These are phyloP conservation scores for Chaetomiaceae sp. DNA, from an alignment of 2,329 filamentous ascomycete species.

Conservation along the genomic window DNA sequence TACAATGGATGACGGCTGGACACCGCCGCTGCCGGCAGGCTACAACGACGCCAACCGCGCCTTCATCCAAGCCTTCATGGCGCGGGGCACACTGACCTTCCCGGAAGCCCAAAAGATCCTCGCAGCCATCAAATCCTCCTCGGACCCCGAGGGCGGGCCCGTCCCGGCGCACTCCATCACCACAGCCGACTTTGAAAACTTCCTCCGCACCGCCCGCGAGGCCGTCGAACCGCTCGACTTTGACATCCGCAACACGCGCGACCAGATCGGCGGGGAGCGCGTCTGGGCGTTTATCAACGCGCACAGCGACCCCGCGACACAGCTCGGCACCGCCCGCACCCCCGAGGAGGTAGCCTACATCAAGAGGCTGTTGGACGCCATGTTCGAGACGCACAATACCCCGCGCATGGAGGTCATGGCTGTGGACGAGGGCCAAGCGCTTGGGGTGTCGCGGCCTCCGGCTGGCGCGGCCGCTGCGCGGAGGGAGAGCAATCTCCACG, in stretches of 20 bases:
- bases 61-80: slow-evolving; percentile 84
- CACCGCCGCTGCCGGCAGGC: slow-evolving; percentile 32
- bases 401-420: slow-evolving; percentile 77
- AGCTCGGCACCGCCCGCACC: slow-evolving; percentile 75
- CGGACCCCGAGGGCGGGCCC: too few relatives aligned
- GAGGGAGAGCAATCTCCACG: slow-evolving; percentile 27
- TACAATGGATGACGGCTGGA: slow-evolving; percentile 30
- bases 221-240: slow-evolving; percentile 77
- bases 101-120: slow-evolving; percentile 69
- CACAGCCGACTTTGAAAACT: slow-evolving; percentile 61
- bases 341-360: slow-evolving; percentile 87
- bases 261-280: slow-evolving; percentile 62
- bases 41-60: slow-evolving; percentile 70
- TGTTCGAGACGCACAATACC: slow-evolving; percentile 88
- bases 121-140: slow-evolving; percentile 67
- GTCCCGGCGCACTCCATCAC: slow-evolving; percentile 69
- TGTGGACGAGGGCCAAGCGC: slow-evolving; percentile 72
- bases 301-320: slow-evolving; percentile 76
- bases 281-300: slow-evolving; percentile 85
- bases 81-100: slow-evolving; percentile 71
- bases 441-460: slow-evolving; percentile 62
- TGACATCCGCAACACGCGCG: slow-evolving; percentile 71
- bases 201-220: slow-evolving; percentile 65
- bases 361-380: slow-evolving; percentile 79
- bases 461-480: slow-evolving; percentile 41